phyloP scores from a whole-genome alignment of 2,329 filamentous ascomycete species.

The Talaromyces sp. region DNA sequence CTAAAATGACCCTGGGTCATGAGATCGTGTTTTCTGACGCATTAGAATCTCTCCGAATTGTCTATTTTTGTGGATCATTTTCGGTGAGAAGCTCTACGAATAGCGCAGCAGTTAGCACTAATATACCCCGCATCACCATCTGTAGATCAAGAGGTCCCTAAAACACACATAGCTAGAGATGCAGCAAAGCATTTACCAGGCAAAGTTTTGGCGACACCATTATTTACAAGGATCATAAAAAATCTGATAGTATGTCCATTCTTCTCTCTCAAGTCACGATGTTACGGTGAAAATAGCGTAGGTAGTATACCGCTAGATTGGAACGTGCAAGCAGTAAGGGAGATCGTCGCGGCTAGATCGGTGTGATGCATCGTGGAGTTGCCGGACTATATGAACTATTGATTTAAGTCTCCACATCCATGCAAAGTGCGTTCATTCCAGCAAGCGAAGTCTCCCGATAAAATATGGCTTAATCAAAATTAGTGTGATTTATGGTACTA shows the following conservation, averaged over 20 bases:
- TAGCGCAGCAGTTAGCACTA: background rate
- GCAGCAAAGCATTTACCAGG: too few species aligned
- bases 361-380: background rate
- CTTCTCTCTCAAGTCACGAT: background rate
- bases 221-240: too few species aligned
- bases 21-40: background rate
- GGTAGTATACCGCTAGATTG: background rate
- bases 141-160: too few species aligned
- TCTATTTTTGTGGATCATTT: background rate
- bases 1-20: background rate
- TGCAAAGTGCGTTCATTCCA: background rate
- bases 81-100: background rate
- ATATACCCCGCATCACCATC: background rate
- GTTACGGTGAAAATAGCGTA: background rate
- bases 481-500: too few species aligned
- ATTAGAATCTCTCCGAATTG: background rate
- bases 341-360: background rate
- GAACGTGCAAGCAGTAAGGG: background rate
- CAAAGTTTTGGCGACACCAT: too few species aligned
- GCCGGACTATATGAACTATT: background rate
- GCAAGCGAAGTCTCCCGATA: background rate
- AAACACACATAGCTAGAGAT: background rate
- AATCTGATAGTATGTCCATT: too few species aligned
- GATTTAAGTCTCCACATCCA: background rate
- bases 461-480: too few species aligned